phyloP scores from a whole-genome alignment of 1,284 basidiomycete species.

The Tetrapyrgos nigripes region DNA sequence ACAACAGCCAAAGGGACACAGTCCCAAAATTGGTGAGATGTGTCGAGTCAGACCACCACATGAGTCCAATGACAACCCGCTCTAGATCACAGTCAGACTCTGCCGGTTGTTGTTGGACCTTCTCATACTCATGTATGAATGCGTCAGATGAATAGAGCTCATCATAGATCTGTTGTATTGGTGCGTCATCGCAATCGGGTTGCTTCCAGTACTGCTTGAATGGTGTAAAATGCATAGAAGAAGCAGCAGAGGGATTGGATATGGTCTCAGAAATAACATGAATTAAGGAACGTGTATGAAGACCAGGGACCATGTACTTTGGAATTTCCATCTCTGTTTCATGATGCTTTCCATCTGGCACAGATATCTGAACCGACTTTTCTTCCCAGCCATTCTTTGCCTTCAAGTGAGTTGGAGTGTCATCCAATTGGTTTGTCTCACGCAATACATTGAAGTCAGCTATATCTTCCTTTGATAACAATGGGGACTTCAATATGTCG shows the following conservation, averaged over 20 bases:
- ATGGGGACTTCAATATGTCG: constrained; percentile 23
- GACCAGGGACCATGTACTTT: no score
- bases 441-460: constrained; percentile 15
- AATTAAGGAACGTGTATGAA: background rate
- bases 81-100: constrained; percentile 30
- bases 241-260: constrained; percentile 22
- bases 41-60: constrained; percentile 43
- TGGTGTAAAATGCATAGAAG: constrained; percentile 27
- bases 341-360: constrained; percentile 26
- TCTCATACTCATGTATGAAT: constrained; percentile 12
- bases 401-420: background rate
- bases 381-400: constrained; percentile 32
- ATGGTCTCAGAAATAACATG: constrained; percentile 18
- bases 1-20: constrained; percentile 39
- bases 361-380: constrained; percentile 21
- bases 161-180: background rate
- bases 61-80: constrained; percentile 29
- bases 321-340: background rate
- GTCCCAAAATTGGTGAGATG: constrained; percentile 40
- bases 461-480: constrained; percentile 25
- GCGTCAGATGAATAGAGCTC: constrained; percentile 3
- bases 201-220: constrained; percentile 30
- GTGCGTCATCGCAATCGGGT: no score
- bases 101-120: constrained; percentile 1
- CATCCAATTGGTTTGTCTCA: constrained; percentile 23